Evolutionary conservation across 371 early-diverging fungal species (phyloP).

Genomic region (Conidiobolus incongruus): DNA sequence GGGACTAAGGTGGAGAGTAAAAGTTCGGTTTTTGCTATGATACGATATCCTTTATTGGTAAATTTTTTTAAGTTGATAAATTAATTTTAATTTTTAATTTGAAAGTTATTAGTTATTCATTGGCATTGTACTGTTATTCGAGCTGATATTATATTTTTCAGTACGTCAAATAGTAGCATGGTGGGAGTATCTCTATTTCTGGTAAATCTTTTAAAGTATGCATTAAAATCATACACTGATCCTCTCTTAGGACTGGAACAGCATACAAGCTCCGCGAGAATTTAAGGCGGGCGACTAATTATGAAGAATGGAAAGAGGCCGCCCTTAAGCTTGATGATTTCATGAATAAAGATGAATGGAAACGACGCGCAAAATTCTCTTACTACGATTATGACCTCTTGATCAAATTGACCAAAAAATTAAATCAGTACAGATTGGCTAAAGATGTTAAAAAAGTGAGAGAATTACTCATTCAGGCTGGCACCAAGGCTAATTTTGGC

Average conservation of each 20-base stretch:
- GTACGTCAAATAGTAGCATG: conserved; percentile 43
- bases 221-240: not conserved
- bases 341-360: conserved; percentile 52
- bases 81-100: not conserved
- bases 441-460: not conserved
- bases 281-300: conserved; percentile 22
- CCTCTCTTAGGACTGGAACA: conserved; percentile 22
- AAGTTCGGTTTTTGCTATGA: too few relatives aligned
- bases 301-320: conserved; percentile 43
- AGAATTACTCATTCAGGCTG: conserved; percentile 22
- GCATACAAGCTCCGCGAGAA: conserved; percentile 20
- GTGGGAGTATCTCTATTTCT: conserved; percentile 45
- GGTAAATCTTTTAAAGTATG: conserved; percentile 13
- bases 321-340: conserved; percentile 45
- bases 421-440: conserved; percentile 6
- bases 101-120: conserved; percentile 20
- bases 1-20: too few relatives aligned
- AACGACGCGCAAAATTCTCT: conserved; percentile 24
- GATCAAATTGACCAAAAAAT: conserved; percentile 23
- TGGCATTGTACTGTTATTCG: conserved; percentile 30
- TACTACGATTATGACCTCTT: conserved; percentile 48
- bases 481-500: conserved; percentile 54
- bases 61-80: not conserved
- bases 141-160: conserved; percentile 36
- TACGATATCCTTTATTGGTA: not conserved